phyloP scores from a whole-genome alignment of 192 early-diverging fungal species.

The Coemansia sp. region DNA sequence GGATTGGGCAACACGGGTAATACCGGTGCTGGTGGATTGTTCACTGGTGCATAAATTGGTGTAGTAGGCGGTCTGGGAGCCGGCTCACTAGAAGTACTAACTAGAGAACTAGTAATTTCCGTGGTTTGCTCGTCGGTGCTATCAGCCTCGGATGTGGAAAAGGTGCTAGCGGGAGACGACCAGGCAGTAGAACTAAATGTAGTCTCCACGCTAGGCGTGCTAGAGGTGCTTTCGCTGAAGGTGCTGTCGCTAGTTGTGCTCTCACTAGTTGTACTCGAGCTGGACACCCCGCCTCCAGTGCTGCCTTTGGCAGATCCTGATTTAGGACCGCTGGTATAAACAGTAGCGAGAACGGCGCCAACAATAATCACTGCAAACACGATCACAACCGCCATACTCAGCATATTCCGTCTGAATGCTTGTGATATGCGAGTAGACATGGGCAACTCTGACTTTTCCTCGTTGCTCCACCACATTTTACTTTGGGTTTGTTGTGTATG shows the following conservation, averaged over 20 bases:
- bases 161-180: background rate
- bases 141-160: background rate
- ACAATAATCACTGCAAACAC: background rate
- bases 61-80: background rate
- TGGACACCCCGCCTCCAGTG: background rate
- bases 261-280: background rate
- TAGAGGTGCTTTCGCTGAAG: too few relatives aligned
- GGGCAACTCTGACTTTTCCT: background rate
- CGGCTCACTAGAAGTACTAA: background rate
- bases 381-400: background rate
- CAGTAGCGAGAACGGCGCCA: conserved; percentile 3
- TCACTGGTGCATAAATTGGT: background rate
- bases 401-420: background rate
- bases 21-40: background rate
- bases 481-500: background rate
- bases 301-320: background rate
- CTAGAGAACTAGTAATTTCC: background rate
- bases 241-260: too few relatives aligned
- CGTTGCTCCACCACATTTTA: background rate
- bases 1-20: background rate
- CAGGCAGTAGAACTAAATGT: background rate
- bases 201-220: background rate
- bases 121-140: background rate
- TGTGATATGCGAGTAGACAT: background rate
- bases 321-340: background rate